phyloP scores from a whole-genome alignment of 192 early-diverging fungal genomes.

The Kickxella alabastrina region DNA sequence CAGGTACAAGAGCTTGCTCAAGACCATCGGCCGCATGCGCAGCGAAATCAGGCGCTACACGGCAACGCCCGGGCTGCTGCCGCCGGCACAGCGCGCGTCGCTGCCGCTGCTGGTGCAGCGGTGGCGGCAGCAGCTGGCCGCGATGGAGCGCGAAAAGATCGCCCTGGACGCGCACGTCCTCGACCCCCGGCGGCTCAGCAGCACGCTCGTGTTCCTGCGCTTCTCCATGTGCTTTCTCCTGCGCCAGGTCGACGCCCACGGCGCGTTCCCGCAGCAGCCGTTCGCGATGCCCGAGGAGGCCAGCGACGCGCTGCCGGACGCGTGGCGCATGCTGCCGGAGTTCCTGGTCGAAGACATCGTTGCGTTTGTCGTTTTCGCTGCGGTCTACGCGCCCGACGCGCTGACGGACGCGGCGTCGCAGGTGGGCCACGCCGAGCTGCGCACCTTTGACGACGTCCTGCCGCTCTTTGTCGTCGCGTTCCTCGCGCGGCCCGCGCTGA shows the following conservation, averaged over 20 bases:
- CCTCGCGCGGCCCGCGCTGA: constrained; percentile 68
- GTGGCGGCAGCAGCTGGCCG: constrained; percentile 66
- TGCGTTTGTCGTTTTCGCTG: constrained; percentile 41
- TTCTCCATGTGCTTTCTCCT: constrained; percentile 88
- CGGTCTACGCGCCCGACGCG: constrained; percentile 26
- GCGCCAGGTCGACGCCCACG: constrained; percentile 60
- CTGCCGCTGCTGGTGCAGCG: constrained; percentile 54
- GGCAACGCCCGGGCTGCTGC: constrained; percentile 16
- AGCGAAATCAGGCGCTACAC: constrained; percentile 61
- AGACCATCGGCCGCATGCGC: constrained; percentile 65
- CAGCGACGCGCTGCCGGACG: constrained; percentile 9
- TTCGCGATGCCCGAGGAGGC: constrained; percentile 34
- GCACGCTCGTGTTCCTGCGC: constrained; percentile 76
- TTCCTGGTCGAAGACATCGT: constrained; percentile 88
- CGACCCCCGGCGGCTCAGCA: constrained; percentile 65
- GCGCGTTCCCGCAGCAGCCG: constrained; percentile 30
- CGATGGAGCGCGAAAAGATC: constrained; percentile 60
- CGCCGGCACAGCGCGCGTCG: constrained; percentile 19
- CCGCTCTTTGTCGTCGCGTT: constrained; percentile 75
- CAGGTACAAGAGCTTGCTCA: constrained; percentile 63
- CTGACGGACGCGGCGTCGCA: constrained; percentile 33
- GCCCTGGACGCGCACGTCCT: constrained; percentile 74
- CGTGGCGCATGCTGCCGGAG: constrained; percentile 77
- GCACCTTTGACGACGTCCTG: constrained; percentile 45
- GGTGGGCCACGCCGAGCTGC: constrained; percentile 27